These are phyloP conservation scores for Coemansia sp. DNA, from an alignment of 192 early-diverging fungal genomes.

Conservation along the genomic window DNA sequence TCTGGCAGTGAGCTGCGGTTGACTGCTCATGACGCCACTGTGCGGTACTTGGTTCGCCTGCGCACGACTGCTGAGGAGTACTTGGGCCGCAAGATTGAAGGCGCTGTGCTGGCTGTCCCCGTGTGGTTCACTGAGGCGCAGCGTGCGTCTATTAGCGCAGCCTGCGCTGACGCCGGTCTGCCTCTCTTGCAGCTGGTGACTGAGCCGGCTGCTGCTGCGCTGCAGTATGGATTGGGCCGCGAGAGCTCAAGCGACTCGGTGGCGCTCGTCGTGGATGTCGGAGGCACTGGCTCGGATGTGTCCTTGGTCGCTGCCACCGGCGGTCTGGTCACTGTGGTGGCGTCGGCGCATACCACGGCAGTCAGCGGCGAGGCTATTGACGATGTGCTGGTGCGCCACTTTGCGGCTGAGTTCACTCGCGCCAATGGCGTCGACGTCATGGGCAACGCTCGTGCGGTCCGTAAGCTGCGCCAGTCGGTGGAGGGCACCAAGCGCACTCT, in stretches of 20 bases:
- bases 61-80: conserved; percentile 89
- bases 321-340: conserved; percentile 81
- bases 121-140: conserved; percentile 81
- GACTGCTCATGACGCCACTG: conserved; percentile 72
- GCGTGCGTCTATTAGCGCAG: conserved; percentile 64
- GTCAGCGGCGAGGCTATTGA: conserved; percentile 90
- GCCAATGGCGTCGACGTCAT: conserved; percentile 81
- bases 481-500: conserved; percentile 94
- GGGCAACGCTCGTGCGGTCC: conserved; percentile 72
- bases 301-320: conserved; percentile 77
- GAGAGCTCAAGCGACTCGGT: conserved; percentile 69
- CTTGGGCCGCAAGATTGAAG: conserved; percentile 76
- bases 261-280: conserved; percentile 87
- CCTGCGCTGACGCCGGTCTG: conserved; percentile 80
- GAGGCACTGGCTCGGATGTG: conserved; percentile 83
- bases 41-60: conserved; percentile 80
- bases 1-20: conserved; percentile 57
- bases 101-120: conserved; percentile 86
- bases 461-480: conserved; percentile 82
- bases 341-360: conserved; percentile 73
- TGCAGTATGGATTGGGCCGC: conserved; percentile 78
- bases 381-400: conserved; percentile 77
- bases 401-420: conserved; percentile 86
- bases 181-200: conserved; percentile 77
- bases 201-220: conserved; percentile 89